Conservation (phyloP, 108 stramenopile genomes). For the Cylindrotheca fusiformis region DNA sequence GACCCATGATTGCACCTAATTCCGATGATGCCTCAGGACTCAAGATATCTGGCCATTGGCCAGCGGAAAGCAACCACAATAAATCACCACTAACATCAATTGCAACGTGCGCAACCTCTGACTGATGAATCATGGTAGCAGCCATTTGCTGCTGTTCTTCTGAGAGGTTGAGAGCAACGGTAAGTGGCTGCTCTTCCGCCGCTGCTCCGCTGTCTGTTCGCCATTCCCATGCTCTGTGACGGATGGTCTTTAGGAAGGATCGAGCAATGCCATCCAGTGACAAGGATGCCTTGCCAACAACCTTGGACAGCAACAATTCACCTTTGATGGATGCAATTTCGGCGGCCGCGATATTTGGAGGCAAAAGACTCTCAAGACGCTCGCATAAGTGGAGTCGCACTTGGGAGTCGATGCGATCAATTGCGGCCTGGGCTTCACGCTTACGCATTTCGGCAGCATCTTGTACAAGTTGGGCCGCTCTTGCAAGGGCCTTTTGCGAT, state of each 20-base stretch:
- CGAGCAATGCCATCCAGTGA: conserved; percentile 58
- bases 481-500: conserved; percentile 79
- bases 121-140: conserved; percentile 70
- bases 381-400: conserved; percentile 53
- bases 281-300: conserved; percentile 68
- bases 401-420: conserved; percentile 63
- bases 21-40: conserved; percentile 60
- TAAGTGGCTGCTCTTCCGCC: conserved; percentile 14
- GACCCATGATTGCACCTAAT: conserved; percentile 65
- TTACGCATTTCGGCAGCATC: conserved; percentile 78
- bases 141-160: conserved; percentile 66
- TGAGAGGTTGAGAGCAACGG: conserved; percentile 24
- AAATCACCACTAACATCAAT: conserved; percentile 65
- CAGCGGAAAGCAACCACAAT: conserved; percentile 67
- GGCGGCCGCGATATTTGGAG: conserved; percentile 45
- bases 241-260: conserved; percentile 55
- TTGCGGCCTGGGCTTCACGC: conserved; percentile 63
- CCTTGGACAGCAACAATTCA: conserved; percentile 69
- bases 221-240: conserved; percentile 35
- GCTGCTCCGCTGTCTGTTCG: conserved; percentile 47
- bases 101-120: conserved; percentile 56
- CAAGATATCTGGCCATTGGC: conserved; percentile 85
- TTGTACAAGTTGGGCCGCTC: conserved; percentile 71
- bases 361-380: conserved; percentile 66
- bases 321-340: conserved; percentile 82